Evolutionary conservation across 352 stramenopile genomes (phyloP), one percentile per base, ranked within the genome.

Genomic region (Phytophthora colocasiae): DNA sequence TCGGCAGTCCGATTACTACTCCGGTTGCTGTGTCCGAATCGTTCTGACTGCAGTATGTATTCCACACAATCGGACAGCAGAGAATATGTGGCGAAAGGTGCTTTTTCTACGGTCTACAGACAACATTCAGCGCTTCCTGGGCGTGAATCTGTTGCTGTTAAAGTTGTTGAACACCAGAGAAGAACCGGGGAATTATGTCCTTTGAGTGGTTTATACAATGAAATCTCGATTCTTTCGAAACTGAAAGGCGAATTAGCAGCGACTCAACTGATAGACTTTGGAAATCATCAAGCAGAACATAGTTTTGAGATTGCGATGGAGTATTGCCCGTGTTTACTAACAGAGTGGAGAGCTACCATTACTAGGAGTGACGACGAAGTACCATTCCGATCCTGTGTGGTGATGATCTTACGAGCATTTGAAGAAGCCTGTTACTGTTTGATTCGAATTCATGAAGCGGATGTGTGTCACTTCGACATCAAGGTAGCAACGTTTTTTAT

Each of bases 391-490:
- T 74, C 75, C 11, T 65, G 71, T 7, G 34, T 87, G 17, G 22
- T 85, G 10, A 63, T 85, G 51, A 73, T 83, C 15, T 54, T 91
- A 2, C 66, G 67, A 6, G 77, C 71, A 2, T 89, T 88, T 44
- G 52, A 77, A 26, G 62, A 81, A 17, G 69, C 73, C 0, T 85
- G 67, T 11, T 54, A 58, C 2, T 75, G 73, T 6, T 36, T 90
- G 3, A 32, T 12, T 24, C 69, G 69, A 8, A 77, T 91, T 31
- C 83, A 91, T 56, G 41, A 58, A 26, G 65, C 74, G 17, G 60
- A 63, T 0, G 57, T 91, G 6, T 83, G 78, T 6, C 83, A 91
- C 51, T 90, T 93, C 26, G 85, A 91, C 50, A 76, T 93, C 31
- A 93, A 93, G 78, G 83, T 58, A 51, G 15, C 5, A 22, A 46